phyloP scores from a whole-genome alignment of 1,284 basidiomycete genomes.

The Leccinum subrobustum region DNA sequence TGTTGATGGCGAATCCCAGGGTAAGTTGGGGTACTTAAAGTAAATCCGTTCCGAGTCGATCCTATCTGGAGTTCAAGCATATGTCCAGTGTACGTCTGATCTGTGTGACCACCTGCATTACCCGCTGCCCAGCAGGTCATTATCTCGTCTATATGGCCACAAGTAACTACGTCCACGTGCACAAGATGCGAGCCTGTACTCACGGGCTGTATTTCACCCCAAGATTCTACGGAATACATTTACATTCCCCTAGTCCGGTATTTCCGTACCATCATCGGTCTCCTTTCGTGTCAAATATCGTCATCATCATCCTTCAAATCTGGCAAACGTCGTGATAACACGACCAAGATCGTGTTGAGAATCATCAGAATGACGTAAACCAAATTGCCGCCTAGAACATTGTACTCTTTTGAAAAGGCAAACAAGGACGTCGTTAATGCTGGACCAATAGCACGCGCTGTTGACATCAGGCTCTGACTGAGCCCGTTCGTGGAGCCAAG shows the following conservation, averaged over 20 bases:
- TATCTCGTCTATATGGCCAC: background rate
- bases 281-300: background rate
- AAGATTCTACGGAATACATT: background rate
- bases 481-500: conserved; percentile 53
- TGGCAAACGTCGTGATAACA: conserved; percentile 22
- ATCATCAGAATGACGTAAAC: conserved; percentile 35
- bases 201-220: background rate
- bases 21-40: too few relatives aligned
- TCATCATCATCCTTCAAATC: conserved; percentile 13
- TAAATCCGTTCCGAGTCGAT: too few relatives aligned
- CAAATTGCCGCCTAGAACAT: conserved; percentile 35
- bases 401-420: conserved; percentile 36
- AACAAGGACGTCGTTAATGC: conserved; percentile 38
- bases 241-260: background rate
- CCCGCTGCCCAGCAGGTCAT: background rate
- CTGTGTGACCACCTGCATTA: background rate
- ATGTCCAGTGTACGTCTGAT: too few relatives aligned
- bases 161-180: background rate
- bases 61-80: too few relatives aligned
- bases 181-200: background rate
- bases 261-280: background rate
- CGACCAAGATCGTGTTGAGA: conserved; percentile 20
- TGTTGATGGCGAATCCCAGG: too few relatives aligned
- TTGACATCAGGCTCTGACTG: conserved; percentile 46
- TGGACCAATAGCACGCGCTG: conserved; percentile 50